phyloP scores from a whole-genome alignment of 352 stramenopile genomes.

The Globisporangium nodosum region DNA sequence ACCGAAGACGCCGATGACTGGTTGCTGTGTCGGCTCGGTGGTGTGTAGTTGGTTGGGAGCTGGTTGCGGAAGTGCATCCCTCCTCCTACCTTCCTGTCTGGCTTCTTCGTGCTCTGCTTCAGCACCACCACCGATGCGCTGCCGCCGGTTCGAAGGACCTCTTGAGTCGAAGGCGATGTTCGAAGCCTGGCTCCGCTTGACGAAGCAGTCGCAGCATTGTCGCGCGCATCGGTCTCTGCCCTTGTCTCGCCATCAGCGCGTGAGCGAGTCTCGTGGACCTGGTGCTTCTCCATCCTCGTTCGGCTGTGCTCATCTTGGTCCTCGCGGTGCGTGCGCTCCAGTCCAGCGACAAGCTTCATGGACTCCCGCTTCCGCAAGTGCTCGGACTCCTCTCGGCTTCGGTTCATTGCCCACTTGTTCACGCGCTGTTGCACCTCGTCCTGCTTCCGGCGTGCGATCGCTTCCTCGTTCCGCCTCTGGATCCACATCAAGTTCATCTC shows the following conservation, averaged over 20 bases:
- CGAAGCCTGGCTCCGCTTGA: not conserved
- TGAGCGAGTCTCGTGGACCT: not conserved
- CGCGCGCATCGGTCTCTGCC: not conserved
- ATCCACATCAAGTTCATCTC: conserved; percentile 73
- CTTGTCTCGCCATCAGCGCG: not conserved
- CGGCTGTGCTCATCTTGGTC: conserved; percentile 11
- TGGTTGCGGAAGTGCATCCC: conserved; percentile 78
- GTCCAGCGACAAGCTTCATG: conserved; percentile 43
- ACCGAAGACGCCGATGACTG: conserved; percentile 3
- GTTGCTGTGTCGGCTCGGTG: conserved; percentile 18
- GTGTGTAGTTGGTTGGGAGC: conserved; percentile 57
- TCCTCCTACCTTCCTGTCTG: conserved; percentile 11
- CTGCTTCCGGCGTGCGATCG: conserved; percentile 32
- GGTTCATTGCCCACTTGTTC: conserved; percentile 49
- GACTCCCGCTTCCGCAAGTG: conserved; percentile 58
- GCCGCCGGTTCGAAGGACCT: not conserved
- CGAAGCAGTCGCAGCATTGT: not conserved
- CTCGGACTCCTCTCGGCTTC: conserved; percentile 67
- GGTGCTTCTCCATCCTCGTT: not conserved
- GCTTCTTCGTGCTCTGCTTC: conserved; percentile 15
- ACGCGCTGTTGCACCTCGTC: conserved; percentile 43
- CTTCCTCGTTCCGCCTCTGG: conserved; percentile 40
- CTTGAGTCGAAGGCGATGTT: not conserved
- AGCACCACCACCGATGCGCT: conserved; percentile 6
- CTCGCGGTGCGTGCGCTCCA: conserved; percentile 26